A percentile compares a stretch with the other conserved stretches of the same genome.
Conservation (phyloP, 371 early-diverging fungal species). For the Mortierella sp. region DNA sequence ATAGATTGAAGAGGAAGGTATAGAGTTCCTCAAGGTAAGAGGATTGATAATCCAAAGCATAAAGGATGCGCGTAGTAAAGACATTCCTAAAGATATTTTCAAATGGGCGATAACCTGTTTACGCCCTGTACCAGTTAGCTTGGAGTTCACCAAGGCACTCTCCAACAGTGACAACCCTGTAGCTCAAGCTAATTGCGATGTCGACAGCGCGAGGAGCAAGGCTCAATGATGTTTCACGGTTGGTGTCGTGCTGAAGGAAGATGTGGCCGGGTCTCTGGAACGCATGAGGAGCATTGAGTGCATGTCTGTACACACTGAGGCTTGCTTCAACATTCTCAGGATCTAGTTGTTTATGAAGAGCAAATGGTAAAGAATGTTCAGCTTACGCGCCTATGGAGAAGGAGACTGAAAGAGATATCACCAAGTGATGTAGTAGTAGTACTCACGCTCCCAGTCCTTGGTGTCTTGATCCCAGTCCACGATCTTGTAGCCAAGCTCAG, state of each 20-base stretch:
- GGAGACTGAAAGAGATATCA: not conserved
- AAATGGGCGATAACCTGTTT: too few species aligned
- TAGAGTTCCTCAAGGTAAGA: too few species aligned
- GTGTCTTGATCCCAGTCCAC: conserved; percentile 67
- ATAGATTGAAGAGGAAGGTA: too few species aligned
- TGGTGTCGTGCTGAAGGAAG: conserved; percentile 32
- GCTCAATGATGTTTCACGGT: conserved; percentile 4
- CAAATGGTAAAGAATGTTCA: conserved; percentile 8
- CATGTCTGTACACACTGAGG: conserved; percentile 1
- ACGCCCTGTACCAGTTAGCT: conserved; percentile 28
- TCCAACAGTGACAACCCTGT: conserved; percentile 46
- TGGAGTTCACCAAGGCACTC: conserved; percentile 29
- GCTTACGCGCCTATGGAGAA: conserved; percentile 38
- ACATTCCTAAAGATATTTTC: too few species aligned
- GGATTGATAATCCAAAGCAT: too few species aligned
- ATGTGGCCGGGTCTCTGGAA: conserved; percentile 22
- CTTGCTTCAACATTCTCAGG: conserved; percentile 7
- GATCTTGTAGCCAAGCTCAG: conserved; percentile 60
- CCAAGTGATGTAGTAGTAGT: not conserved
- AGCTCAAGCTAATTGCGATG: conserved; percentile 6
- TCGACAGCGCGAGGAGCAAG: conserved; percentile 27
- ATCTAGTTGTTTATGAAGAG: conserved; percentile 37
- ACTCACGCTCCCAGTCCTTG: conserved; percentile 59
- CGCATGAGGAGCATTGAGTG: not conserved
- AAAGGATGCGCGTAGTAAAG: too few species aligned